phyloP scores from a whole-genome alignment of 257 asterid species.

The Eustoma russellianum region DNA sequence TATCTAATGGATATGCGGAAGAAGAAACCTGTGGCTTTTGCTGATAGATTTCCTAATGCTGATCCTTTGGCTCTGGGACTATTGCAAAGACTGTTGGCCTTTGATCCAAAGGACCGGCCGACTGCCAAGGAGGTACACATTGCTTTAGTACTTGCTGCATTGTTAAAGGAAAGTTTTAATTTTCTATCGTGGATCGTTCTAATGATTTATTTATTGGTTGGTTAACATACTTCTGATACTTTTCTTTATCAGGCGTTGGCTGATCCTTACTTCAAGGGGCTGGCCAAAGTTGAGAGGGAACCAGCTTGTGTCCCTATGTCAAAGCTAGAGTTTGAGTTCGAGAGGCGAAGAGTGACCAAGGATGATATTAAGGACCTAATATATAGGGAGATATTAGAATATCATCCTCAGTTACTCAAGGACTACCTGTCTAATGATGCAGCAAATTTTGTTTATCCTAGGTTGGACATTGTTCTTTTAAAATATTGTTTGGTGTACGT shows the following conservation, averaged over 20 bases:
- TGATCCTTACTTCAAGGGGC: slow-evolving; percentile 88
- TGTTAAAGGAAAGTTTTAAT: slow-evolving; percentile 1
- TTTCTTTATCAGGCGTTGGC: slow-evolving; percentile 62
- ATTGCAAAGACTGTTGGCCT: slow-evolving; percentile 66
- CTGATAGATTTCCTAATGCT: slow-evolving; percentile 53
- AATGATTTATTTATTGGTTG: neutral
- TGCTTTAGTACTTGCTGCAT: slow-evolving; percentile 5
- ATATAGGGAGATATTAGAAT: slow-evolving; percentile 75
- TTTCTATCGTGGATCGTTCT: neutral
- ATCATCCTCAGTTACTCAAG: slow-evolving; percentile 75
- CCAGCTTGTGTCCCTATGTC: slow-evolving; percentile 81
- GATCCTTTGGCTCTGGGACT: slow-evolving; percentile 69
- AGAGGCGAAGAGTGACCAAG: slow-evolving; percentile 66
- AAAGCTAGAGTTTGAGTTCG: slow-evolving; percentile 87
- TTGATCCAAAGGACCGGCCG: slow-evolving; percentile 91
- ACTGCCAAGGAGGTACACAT: slow-evolving; percentile 70
- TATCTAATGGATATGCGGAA: slow-evolving; percentile 69
- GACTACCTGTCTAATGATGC: slow-evolving; percentile 69
- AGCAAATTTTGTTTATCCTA: slow-evolving; percentile 74
- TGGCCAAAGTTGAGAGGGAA: slow-evolving; percentile 80
- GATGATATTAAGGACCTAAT: slow-evolving; percentile 77
- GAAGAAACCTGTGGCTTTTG: slow-evolving; percentile 47
- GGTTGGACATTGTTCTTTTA: slow-evolving; percentile 23
- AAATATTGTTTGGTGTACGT: too few species aligned
- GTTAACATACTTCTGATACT: neutral